Conservation (phyloP, 129 eudicot species). For the Lonicera japonica region DNA sequence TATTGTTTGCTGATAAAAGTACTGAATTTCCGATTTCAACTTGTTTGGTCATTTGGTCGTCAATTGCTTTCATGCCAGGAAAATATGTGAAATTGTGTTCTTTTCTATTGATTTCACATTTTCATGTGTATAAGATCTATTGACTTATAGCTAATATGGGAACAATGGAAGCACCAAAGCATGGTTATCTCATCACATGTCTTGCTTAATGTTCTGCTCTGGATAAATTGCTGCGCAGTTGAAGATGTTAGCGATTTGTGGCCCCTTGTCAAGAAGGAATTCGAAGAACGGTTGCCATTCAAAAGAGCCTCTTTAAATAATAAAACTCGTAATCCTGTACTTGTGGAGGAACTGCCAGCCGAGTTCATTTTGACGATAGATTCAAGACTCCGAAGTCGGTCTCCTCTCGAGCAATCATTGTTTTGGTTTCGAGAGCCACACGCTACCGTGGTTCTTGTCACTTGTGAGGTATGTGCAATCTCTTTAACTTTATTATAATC, state of each 20-base stretch:
- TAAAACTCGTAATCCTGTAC: conserved; percentile 74
- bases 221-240: conserved; percentile 35
- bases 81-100: not conserved
- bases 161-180: not conserved
- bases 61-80: no score
- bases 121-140: not conserved
- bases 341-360: conserved; percentile 60
- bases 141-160: not conserved
- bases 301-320: conserved; percentile 70
- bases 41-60: no score
- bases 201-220: conserved; percentile 4
- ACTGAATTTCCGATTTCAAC: no score
- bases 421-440: conserved; percentile 97
- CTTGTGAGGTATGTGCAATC: conserved; percentile 72
- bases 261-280: conserved; percentile 68
- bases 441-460: conserved; percentile 81
- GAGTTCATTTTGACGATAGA: conserved; percentile 80
- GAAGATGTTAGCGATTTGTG: conserved; percentile 94
- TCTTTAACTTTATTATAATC: conserved; percentile 1
- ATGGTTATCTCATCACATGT: not conserved
- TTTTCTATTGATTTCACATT: not conserved
- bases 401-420: conserved; percentile 67
- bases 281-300: conserved; percentile 77
- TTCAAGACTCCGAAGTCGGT: conserved; percentile 73
- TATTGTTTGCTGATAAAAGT: no score